Evolutionary conservation across 1,139 yeast genomes (phyloP), one percentile per base, ranked within the genome.

Genomic region (Diutina catenulata): DNA sequence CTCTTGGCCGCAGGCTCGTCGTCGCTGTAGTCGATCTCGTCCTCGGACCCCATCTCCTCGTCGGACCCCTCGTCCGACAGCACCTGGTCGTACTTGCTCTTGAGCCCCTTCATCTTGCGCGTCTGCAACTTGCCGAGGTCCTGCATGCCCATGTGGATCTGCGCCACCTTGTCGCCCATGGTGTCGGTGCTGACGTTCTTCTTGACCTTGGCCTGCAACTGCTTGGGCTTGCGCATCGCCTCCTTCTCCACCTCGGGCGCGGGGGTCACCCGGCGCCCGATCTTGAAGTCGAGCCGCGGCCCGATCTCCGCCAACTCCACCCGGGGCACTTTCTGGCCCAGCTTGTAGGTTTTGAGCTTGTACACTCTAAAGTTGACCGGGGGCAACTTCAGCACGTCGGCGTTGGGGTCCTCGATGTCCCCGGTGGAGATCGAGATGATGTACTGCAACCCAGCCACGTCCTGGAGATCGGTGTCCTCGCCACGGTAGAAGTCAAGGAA

Each of bases 41-140:
- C 28, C 13, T 9, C 19, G n/a, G 9, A 18, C 5, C 14, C 44
- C 22, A 51, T 56, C 37, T 64, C 74, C 41, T 72, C 75, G 36
- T 62, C 73, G 39, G 64, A 75, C 21, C 72, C 80, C 29, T 69
- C 80, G n/a, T 58, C 63, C 13, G 56, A 62, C 42, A 62, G 62
- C 32, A 53, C 58, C 59, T 86, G 95, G 54, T 86, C 95, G 49
- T 68, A 87, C 57, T 72, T 78, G 41, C 86, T 69, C 66, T 93
- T 93, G 55, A 91, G 71, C 56, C 98, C 99, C 72, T 93, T 93
- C 95, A 91, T 84, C 76, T 91, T 91, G 65, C 98, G 78, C 10
- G 98, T 88, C 63, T 91, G 98, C 56, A 91, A 63, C 58, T 80
- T 80, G 55, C 74, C 70, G 57, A 93, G 69, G 57, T 91, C 97